Evolutionary conservation across 176 grass and related monocot genomes (phyloP).

Genomic region (Carex parvula): DNA sequence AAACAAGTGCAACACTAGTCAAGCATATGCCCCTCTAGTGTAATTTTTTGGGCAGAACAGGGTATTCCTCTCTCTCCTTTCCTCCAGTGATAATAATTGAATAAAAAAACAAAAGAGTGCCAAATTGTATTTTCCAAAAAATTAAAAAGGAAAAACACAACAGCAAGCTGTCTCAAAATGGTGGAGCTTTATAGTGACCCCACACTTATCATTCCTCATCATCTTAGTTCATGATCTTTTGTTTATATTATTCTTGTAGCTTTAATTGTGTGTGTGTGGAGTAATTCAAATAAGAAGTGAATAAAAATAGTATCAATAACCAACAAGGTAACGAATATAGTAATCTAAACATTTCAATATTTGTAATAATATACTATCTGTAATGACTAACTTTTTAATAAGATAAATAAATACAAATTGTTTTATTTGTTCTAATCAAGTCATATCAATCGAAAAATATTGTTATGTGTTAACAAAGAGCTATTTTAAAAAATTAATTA

Average conservation of each 20-base stretch:
- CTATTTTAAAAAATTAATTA: no score
- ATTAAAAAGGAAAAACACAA: constrained; percentile 17
- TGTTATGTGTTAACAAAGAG: no score
- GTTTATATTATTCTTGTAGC: not conserved
- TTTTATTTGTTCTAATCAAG: no score
- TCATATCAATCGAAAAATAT: no score
- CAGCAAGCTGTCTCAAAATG: constrained; percentile 37
- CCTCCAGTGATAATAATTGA: not conserved
- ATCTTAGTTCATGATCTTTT: not conserved
- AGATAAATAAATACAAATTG: not conserved
- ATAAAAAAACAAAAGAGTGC: not conserved
- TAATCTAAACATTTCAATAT: not conserved
- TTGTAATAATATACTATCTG: not conserved
- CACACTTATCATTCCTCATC: constrained; percentile 33
- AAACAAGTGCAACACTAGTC: constrained; percentile 19
- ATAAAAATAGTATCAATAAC: not conserved
- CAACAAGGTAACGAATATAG: not conserved
- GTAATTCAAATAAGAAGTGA: not conserved
- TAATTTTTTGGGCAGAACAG: constrained; percentile 21
- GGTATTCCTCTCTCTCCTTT: not conserved
- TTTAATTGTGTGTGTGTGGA: not conserved
- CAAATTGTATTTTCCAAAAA: constrained; percentile 23
- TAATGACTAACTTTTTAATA: not conserved
- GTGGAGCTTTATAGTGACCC: constrained; percentile 38
- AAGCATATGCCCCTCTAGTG: not conserved